phyloP scores from a whole-genome alignment of 306 rosid genomes.

The Trifolium fragiferum region DNA sequence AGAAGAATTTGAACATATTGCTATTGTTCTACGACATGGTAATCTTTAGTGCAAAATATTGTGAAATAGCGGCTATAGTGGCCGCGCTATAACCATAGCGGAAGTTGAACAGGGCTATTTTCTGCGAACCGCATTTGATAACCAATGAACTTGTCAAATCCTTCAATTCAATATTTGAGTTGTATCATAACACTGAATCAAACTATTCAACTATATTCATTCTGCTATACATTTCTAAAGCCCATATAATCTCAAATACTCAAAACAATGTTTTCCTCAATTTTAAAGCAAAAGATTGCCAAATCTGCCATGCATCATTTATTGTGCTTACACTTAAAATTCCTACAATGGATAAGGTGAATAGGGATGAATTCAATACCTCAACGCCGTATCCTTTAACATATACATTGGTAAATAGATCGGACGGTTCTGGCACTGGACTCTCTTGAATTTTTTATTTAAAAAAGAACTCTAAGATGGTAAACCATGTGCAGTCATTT shows the following conservation, averaged over 20 bases:
- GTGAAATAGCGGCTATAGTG: too few species aligned
- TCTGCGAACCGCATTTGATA: too few species aligned
- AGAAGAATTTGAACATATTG: too few species aligned
- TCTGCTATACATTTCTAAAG: constrained; percentile 15
- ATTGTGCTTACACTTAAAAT: background rate
- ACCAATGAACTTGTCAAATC: background rate
- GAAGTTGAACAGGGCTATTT: too few species aligned
- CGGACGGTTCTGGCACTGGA: constrained; percentile 80
- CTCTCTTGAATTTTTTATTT: constrained; percentile 68
- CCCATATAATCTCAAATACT: background rate
- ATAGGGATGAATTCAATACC: constrained; percentile 53
- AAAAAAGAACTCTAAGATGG: constrained; percentile 32
- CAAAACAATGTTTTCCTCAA: background rate
- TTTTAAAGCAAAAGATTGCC: constrained; percentile 1
- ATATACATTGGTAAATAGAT: constrained; percentile 71
- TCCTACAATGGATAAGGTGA: constrained; percentile 2
- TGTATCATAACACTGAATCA: background rate
- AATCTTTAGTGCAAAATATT: too few species aligned
- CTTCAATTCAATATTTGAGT: background rate
- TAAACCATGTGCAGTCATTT: constrained; percentile 2
- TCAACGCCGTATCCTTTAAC: constrained; percentile 71
- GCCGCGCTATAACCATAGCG: too few species aligned
- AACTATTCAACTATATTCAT: background rate
- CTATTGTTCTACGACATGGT: too few species aligned
- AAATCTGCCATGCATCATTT: background rate